phyloP scores from a whole-genome alignment of 352 stramenopile species.

The Pythium plurisporium region DNA sequence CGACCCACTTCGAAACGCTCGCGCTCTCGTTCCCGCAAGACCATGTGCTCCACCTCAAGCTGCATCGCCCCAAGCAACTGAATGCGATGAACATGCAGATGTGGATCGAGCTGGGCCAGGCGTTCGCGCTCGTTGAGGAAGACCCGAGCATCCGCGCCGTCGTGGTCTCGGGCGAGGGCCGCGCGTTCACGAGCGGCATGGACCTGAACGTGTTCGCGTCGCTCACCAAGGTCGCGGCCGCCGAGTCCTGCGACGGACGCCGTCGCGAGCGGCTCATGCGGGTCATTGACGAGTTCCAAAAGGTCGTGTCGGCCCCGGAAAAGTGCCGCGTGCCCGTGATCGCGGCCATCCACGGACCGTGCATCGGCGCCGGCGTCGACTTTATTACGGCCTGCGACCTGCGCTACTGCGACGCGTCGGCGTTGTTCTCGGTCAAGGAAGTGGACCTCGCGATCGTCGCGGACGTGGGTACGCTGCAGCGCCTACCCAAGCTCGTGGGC shows the following conservation, averaged over 20 bases:
- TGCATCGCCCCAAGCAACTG: constrained; percentile 77
- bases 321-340: constrained; percentile 83
- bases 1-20: constrained; percentile 61
- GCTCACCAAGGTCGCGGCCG: constrained; percentile 59
- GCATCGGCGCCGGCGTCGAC: constrained; percentile 84
- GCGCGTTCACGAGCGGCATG: constrained; percentile 86
- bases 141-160: constrained; percentile 69
- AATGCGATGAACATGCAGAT: constrained; percentile 91
- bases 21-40: constrained; percentile 31
- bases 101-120: constrained; percentile 73
- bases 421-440: constrained; percentile 85
- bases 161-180: constrained; percentile 73
- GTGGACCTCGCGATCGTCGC: constrained; percentile 87
- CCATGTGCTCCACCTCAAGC: constrained; percentile 70
- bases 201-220: constrained; percentile 82
- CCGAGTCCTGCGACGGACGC: constrained; percentile 67
- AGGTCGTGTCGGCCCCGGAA: constrained; percentile 79
- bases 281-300: constrained; percentile 81
- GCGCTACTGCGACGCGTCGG: constrained; percentile 78
- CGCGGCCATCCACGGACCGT: constrained; percentile 70
- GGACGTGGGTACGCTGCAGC: constrained; percentile 85
- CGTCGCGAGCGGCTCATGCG: constrained; percentile 78
- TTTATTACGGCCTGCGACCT: constrained; percentile 87
- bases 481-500: constrained; percentile 79
- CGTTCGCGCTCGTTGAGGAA: constrained; percentile 63